Evolutionary conservation across 768 basidiomycete genomes (phyloP), one percentile per base, ranked within the genome.

Genomic region (Porphyrellus cyaneotinctus): DNA sequence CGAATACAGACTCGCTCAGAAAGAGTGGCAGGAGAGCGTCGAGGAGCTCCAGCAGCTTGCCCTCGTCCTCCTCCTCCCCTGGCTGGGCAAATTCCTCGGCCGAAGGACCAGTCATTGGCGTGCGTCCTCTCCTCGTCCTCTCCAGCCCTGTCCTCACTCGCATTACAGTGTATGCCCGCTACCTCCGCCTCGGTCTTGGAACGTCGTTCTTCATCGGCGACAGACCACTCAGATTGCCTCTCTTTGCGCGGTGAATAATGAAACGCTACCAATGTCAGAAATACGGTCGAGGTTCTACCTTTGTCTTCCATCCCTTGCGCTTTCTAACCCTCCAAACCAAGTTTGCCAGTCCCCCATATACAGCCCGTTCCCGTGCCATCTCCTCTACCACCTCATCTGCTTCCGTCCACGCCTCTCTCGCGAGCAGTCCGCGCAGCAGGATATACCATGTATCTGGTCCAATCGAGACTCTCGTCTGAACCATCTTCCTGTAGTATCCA

Each of bases 11-110:
- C 74, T 87, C 43, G 88, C 89, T 3, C 88, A 94, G 69, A 79
- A 87, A 66, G 94, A 97, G 73, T 95, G 94, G 94, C 87, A 93
- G 62, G 94, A 97, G 69, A 90, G 87, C 63, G 64, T 95, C 45
- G 73, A 84, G 54, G 92, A 97, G 67, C 78, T 97, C 41, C 85
- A 88, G 65, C 81, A 91, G 65, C 80, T 95, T 18, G 70, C 90
- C 47, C 80, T 87, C 33, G 76, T 91, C 51, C 85, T 95, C 23
- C 74, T 95, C 42, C 73, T 97, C 52, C 94, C 94, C 2, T 87
- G 84, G 72, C 67, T 93, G 53, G 94, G 94, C 48, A 94, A 91
- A 67, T 95, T 84, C 81, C 65, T 94, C 32, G 94, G 94, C 28
- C 77, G 94, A 63, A 80, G 80, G 66, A 92, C 87, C 79, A 89